Evolutionary conservation across 2,329 filamentous ascomycete genomes (phyloP), one percentile per base, ranked within the genome.

Genomic region (Fusarium sp.): DNA sequence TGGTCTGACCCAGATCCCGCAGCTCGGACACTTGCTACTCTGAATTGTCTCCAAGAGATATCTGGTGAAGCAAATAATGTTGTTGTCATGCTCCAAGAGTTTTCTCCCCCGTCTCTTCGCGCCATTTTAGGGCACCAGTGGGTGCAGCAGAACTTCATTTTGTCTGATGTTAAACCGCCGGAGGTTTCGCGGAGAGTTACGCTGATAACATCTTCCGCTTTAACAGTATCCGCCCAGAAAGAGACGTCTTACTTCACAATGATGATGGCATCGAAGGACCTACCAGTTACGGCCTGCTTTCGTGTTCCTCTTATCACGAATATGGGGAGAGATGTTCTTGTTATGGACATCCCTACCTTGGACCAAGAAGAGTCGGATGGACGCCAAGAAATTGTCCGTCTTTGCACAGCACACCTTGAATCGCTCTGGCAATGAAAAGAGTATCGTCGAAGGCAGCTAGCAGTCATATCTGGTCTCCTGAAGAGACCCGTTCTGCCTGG

Each of bases 361-460:
- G 9, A 45, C 20, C 20, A 35, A 3, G 16, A 39, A 9, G n/a
- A 20, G 10, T 2, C 5, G n/a, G 14, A 18, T 4, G 9, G 5
- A 14, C 45, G 24, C 8, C 54, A 61, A 24, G 18, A 54, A 8
- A 64, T 56, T 14, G 2, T 65, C 24, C 57, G 65, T 20, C 18
- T 71, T 4, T 71, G 65, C 24, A 71, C 65, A 0, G 60, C 65
- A 18, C 62, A 71, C 31, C 62, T 69, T 3, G 65, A 71, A 27
- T 71, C 69, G 3, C 65, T 71, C 18, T 54, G 9, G 14, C 6
- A 29, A 39, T 62, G 69, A 5, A 60, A 65, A 33, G 11, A 5
- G 3, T 48, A 58, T 29, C 69, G 62, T 4, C 41, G 39, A 14
- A 39, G 62, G 14, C 56, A 71, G 31, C 35, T 71, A 4, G 48